Evolutionary conservation across 2,329 filamentous ascomycete genomes (phyloP).

Genomic region (Aphanocladium album): DNA sequence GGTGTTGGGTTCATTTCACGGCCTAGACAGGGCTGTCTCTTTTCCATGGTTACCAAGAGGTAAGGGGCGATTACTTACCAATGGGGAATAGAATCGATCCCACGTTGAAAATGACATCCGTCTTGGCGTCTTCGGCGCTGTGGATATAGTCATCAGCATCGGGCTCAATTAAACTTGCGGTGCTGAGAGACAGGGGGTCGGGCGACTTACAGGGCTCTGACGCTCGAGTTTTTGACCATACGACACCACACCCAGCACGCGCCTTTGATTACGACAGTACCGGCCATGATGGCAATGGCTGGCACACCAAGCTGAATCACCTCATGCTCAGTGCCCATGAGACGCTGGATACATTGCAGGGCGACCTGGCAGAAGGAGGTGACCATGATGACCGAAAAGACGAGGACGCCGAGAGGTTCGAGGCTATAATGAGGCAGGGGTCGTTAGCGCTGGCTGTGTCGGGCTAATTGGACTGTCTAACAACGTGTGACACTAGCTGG

Average conservation of each 20-base stretch:
- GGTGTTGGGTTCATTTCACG: background rate
- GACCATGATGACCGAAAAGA: constrained; percentile 83
- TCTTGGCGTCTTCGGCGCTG: constrained; percentile 50
- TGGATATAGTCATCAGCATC: constrained; percentile 8
- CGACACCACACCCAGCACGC: constrained; percentile 85
- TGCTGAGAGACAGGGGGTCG: background rate
- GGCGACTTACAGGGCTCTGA: constrained; percentile 63
- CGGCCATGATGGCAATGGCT: constrained; percentile 73
- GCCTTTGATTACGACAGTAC: constrained; percentile 77
- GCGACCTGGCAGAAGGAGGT: constrained; percentile 77
- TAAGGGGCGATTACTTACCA: constrained; percentile 31
- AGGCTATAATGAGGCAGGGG: constrained; percentile 40
- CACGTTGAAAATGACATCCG: constrained; percentile 84
- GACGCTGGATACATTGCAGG: constrained; percentile 61
- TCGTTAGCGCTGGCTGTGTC: constrained; percentile 18
- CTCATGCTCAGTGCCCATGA: constrained; percentile 55
- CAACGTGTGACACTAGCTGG: background rate
- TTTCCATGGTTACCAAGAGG: too few relatives aligned
- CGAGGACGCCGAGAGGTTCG: constrained; percentile 73
- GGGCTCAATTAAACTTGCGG: constrained; percentile 14
- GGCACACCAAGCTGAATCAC: constrained; percentile 69
- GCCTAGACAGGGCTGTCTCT: background rate
- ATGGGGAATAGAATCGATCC: constrained; percentile 87
- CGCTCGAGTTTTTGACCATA: constrained; percentile 77
- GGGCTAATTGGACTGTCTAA: background rate